Evolutionary conservation across 148 eudicot genomes (phyloP).

Genomic region (Selenicereus undatus): DNA sequence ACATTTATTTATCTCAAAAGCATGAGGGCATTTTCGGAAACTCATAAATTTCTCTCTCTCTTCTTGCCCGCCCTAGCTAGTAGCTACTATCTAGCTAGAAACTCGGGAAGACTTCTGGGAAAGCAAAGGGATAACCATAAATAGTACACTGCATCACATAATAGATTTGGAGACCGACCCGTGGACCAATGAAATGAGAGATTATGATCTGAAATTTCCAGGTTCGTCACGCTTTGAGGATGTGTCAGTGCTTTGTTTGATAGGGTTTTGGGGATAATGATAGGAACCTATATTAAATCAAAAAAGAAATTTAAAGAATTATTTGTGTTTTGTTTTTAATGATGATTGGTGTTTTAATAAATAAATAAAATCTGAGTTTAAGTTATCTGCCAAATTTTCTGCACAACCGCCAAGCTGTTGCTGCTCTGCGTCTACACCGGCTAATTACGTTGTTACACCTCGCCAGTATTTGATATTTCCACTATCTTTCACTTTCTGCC

Average conservation of each 20-base stretch:
- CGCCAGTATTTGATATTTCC: neutral
- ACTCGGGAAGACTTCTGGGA: neutral
- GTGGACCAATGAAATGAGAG: slow-evolving; percentile 4
- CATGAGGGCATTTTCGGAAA: neutral
- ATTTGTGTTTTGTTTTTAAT: neutral
- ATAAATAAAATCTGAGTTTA: no score
- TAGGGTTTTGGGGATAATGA: neutral
- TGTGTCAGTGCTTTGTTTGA: neutral
- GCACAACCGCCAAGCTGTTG: neutral
- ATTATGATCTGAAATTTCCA: slow-evolving; percentile 1
- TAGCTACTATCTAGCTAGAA: neutral
- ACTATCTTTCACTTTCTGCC: neutral
- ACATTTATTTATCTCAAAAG: neutral
- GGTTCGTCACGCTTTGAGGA: neutral
- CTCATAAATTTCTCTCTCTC: neutral
- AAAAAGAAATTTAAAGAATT: neutral
- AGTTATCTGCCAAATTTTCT: neutral
- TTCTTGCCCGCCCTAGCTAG: neutral
- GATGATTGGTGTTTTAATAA: neutral
- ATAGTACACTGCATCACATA: neutral
- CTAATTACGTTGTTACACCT: neutral
- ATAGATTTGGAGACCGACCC: neutral
- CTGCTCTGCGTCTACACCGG: neutral
- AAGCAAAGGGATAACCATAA: neutral
- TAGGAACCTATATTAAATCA: neutral